phyloP scores from a whole-genome alignment of 495 filamentous ascomycete genomes.

The Trypethelium eluteriae region DNA sequence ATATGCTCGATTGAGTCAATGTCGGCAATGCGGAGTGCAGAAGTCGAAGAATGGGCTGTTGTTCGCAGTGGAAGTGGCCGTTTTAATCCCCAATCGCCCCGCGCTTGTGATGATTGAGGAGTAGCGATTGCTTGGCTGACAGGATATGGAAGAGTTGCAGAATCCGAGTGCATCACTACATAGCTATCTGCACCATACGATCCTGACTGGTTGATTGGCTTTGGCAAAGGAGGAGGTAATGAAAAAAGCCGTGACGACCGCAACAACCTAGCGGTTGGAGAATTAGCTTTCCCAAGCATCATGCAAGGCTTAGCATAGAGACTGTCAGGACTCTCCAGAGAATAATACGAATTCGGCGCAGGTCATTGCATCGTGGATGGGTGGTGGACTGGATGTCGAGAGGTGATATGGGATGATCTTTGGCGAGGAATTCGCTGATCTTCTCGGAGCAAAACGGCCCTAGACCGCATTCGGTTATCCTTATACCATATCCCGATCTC shows the following conservation, averaged over 20 bases:
- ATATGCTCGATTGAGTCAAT: slow-evolving; percentile 87
- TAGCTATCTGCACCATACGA: slow-evolving; percentile 32
- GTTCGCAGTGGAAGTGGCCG: slow-evolving; percentile 67
- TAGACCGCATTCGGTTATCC: not conserved
- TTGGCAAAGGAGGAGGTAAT: slow-evolving; percentile 49
- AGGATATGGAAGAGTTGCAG: slow-evolving; percentile 70
- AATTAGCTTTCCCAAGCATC: slow-evolving; percentile 39
- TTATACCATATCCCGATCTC: no score
- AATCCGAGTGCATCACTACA: slow-evolving; percentile 38
- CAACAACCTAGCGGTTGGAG: slow-evolving; percentile 57
- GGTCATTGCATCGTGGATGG: not conserved
- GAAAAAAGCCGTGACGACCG: slow-evolving; percentile 60
- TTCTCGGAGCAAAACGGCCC: not conserved
- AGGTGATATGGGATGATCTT: not conserved
- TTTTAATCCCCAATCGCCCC: slow-evolving; percentile 95
- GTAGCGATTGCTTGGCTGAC: slow-evolving; percentile 79
- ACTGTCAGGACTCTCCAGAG: not conserved
- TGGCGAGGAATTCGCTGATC: not conserved
- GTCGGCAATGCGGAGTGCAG: slow-evolving; percentile 60
- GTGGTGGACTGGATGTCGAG: not conserved
- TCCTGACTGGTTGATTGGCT: slow-evolving; percentile 36
- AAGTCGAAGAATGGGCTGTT: slow-evolving; percentile 61
- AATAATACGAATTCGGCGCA: not conserved
- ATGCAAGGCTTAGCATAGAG: not conserved
- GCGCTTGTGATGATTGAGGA: slow-evolving; percentile 58